Percentiles rank a stretch among this genome's conserved stretches.
phyloP scores from a whole-genome alignment of 495 filamentous ascomycete species.

The Cudoniella acicularis region DNA sequence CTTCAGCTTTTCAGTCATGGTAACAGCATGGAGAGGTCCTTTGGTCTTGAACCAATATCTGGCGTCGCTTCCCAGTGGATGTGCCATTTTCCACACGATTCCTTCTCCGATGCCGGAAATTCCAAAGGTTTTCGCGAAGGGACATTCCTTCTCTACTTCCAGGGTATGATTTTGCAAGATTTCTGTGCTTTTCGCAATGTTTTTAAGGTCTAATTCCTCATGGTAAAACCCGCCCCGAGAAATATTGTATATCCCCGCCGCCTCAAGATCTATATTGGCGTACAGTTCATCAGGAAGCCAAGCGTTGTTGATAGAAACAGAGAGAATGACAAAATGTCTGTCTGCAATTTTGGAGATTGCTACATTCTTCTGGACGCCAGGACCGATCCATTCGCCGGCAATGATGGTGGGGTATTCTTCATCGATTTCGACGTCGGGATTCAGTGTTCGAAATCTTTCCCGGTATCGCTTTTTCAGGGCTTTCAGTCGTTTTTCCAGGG shows the following conservation, averaged over 20 bases:
- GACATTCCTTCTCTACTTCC: conserved; percentile 29
- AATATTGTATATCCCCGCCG: conserved; percentile 30
- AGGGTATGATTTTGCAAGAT: conserved; percentile 21
- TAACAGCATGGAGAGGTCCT: conserved; percentile 26
- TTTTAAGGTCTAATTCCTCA: conserved; percentile 16
- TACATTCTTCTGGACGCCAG: conserved; percentile 31
- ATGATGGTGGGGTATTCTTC: conserved; percentile 24
- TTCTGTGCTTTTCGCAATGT: conserved; percentile 9
- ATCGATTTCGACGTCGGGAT: conserved; percentile 18
- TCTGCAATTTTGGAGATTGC: conserved; percentile 23
- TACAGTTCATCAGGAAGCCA: conserved; percentile 28
- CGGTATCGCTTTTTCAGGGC: conserved; percentile 9
- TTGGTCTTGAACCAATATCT: conserved; percentile 35
- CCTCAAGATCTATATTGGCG: conserved; percentile 23
- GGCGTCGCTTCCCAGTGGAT: conserved; percentile 11
- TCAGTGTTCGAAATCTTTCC: conserved; percentile 17
- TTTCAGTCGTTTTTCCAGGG: conserved; percentile 7
- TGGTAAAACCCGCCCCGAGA: conserved; percentile 28
- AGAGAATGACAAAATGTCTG: conserved; percentile 31
- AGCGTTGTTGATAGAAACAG: conserved; percentile 25
- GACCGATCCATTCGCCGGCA: conserved; percentile 35
- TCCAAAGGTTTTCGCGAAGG: conserved; percentile 28
- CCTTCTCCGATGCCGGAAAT: conserved; percentile 33
- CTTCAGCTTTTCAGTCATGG: conserved; percentile 15
- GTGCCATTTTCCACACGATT: conserved; percentile 32